Base-by-base conservation (phyloP, 75 land plant genomes). In the Adiantum capillusveneris region DNA sequence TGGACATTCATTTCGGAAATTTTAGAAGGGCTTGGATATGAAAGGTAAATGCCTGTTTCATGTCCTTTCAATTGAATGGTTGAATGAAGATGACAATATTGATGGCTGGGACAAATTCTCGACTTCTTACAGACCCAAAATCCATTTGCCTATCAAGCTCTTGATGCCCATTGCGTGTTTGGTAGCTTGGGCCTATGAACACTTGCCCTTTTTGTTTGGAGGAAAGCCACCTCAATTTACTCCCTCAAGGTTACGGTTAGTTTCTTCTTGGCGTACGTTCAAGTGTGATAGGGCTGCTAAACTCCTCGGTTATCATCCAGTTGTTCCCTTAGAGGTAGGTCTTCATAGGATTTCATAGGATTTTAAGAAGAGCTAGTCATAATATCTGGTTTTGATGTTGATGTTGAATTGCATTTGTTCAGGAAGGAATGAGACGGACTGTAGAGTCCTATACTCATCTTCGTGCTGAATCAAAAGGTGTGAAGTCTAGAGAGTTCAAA, bases 21-120 rank as follows among this genome's bases (percentile, higher is more conserved):
- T 19, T 72, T 90, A 44, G 85, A 81, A 59, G 87, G 99, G 26
- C 84, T 95, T 74, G 99, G 99, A 11, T 95, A 95, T 68, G 80
- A 90, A 29, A 84, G 96, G 96, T 90, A 34, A n/a, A n/a, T n/a
- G n/a, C n/a, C n/a, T n/a, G n/a, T n/a, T n/a, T n/a, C n/a, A n/a
- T n/a, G n/a, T n/a, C n/a, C n/a, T n/a, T n/a, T n/a, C n/a, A n/a
- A n/a, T n/a, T n/a, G n/a, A n/a, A n/a, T n/a, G n/a, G n/a, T n/a
- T n/a, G n/a, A n/a, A n/a, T n/a, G n/a, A n/a, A n/a, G n/a, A n/a
- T n/a, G n/a, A n/a, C n/a, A n/a, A n/a, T n/a, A n/a, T n/a, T n/a
- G n/a, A n/a, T n/a, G n/a, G n/a, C n/a, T n/a, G n/a, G n/a, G n/a
- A n/a, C n/a, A n/a, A n/a, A n/a, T n/a, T n/a, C 19, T 21, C 21